phyloP scores from a whole-genome alignment of 2,329 filamentous ascomycete species.

The Clathrospora elynae region DNA sequence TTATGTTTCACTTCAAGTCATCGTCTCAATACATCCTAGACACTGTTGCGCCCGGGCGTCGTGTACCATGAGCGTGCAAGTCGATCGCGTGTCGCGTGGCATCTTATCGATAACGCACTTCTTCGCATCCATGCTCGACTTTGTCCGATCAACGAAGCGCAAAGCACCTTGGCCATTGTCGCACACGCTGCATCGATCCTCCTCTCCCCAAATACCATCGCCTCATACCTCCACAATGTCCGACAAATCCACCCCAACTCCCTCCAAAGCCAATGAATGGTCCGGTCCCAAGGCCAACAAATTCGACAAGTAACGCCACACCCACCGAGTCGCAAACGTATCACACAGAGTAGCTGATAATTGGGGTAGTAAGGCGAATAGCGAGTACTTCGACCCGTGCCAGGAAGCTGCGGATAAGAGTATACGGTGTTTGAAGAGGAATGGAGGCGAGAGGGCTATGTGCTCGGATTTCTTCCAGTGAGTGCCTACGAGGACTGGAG shows the following conservation, averaged over 20 bases:
- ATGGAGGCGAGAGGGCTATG: constrained; percentile 84
- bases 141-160: background rate
- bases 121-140: constrained; percentile 2
- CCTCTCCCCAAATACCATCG: background rate
- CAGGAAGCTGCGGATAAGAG: constrained; percentile 88
- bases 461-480: constrained; percentile 96
- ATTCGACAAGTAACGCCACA: constrained; percentile 47
- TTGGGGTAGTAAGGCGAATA: constrained; percentile 75
- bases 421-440: constrained; percentile 85
- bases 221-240: constrained; percentile 5
- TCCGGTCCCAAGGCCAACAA: constrained; percentile 40
- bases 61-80: background rate
- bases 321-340: background rate
- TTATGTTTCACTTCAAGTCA: no score
- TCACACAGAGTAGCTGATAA: constrained; percentile 13
- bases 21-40: no score
- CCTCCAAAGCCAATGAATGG: constrained; percentile 31
- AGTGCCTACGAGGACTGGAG: constrained; percentile 5
- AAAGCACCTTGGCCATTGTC: background rate
- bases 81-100: background rate
- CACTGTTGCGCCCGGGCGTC: no score
- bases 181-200: background rate
- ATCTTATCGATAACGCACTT: constrained; percentile 23
- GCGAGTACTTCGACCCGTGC: constrained; percentile 93
- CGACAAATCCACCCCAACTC: constrained; percentile 14